Evolutionary conservation across 2,329 filamentous ascomycete species (phyloP).

Genomic region (Trichoderma sp.): DNA sequence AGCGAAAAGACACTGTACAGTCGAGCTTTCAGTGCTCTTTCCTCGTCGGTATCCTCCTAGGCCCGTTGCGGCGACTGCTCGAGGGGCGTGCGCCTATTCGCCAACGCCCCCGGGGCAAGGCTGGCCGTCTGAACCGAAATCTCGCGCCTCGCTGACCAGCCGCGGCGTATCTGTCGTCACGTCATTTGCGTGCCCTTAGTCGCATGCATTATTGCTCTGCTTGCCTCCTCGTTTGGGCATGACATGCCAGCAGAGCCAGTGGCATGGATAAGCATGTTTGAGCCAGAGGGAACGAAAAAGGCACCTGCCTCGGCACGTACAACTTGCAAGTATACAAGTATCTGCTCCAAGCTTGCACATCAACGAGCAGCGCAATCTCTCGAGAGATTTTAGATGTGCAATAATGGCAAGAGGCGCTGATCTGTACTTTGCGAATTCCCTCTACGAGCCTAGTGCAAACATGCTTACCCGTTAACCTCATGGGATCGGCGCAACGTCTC

Average conservation of each 20-base stretch:
- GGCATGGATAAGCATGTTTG: slow-evolving; percentile 14
- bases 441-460: slow-evolving; percentile 8
- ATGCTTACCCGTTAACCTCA: slow-evolving; percentile 21
- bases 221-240: background rate
- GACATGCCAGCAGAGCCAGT: background rate
- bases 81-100: background rate
- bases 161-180: slow-evolving; percentile 16
- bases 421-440: background rate
- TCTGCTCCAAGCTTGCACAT: background rate
- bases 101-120: background rate
- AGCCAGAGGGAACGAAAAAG: background rate
- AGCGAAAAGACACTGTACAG: background rate
- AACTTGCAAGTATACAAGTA: too few relatives aligned
- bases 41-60: background rate
- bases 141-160: slow-evolving; percentile 10
- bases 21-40: background rate
- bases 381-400: background rate
- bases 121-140: slow-evolving; percentile 20
- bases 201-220: background rate
- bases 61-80: background rate
- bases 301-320: background rate
- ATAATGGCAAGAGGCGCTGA: background rate
- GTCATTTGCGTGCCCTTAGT: slow-evolving; percentile 2
- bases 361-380: background rate
- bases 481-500: slow-evolving; percentile 18